Conservation (phyloP, 78 protist species). For the Isochrysis galbana region DNA sequence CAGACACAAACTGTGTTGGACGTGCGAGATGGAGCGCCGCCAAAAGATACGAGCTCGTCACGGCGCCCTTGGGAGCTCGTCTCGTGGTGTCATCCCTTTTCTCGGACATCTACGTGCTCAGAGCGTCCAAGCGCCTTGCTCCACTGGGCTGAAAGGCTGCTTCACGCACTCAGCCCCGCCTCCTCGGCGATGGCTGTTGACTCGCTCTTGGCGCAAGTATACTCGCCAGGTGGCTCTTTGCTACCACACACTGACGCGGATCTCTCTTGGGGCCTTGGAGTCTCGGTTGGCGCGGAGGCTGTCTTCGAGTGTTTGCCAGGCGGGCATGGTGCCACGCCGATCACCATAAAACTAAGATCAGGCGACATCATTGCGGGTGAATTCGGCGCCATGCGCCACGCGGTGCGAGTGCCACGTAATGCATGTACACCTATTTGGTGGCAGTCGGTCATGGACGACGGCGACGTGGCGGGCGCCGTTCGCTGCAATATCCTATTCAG, state of each 20-base stretch:
- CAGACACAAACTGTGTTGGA: not conserved
- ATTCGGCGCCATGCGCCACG: not conserved
- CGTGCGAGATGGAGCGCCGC: not conserved
- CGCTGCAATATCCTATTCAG: constrained; percentile 1
- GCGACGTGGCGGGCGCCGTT: not conserved
- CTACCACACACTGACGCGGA: not conserved
- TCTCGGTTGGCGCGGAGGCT: not conserved
- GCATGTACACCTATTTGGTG: not conserved
- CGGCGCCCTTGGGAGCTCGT: not conserved
- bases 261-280: constrained; percentile 13
- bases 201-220: not conserved
- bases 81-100: not conserved
- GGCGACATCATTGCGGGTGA: not conserved
- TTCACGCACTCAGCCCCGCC: not conserved
- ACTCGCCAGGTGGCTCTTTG: not conserved
- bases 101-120: not conserved
- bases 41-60: not conserved
- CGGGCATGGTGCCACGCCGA: not conserved
- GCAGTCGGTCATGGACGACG: not conserved
- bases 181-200: not conserved
- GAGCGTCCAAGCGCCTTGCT: not conserved
- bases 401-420: not conserved
- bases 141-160: not conserved
- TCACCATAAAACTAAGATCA: not conserved
- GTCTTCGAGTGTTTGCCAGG: not conserved